Base-by-base conservation (phyloP, 345 rosid genomes). In the Populus simonii region DNA sequence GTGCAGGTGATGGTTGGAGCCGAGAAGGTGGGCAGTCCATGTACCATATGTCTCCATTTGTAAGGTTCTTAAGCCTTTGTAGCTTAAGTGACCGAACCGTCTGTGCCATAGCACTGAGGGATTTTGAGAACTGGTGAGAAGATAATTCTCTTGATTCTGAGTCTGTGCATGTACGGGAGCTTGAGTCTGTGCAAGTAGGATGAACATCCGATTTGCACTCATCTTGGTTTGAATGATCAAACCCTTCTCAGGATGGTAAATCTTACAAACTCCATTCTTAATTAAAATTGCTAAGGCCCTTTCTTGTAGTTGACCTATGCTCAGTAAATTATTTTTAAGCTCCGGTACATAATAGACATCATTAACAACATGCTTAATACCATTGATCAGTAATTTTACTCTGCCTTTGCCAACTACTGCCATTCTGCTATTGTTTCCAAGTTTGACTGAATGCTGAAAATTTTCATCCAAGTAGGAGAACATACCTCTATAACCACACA, bases 251-350 rank as follows among this genome's bases (percentile, higher is more conserved):
- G n/a, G 49, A 75, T 75, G 49, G 1, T 38, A 38, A 38, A 38
- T 7, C 9, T 38, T 38, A 1, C 1, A 67, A 41, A 67, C n/a
- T 12, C 66, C 79, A 39, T 36, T 3, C 57, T 27, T 76, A 22
- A 20, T 68, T 55, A 57, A 70, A 57, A 68, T 68, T 18, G 72
- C 16, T 23, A 68, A 22, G 10, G 33, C 80, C 41, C 25, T 77
- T 43, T 77, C 70, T 70, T 77, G 70, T 17, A 77, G 62, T 45
- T 70, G 38, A 22, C 74, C 69, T 70, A 77, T 70, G 62, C 80
- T 77, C 2, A 38, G 2, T 1, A 38, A 1, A 1, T 38, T 38
- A 0, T 38, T 38, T 38, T 38, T 38, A 38, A 68, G 18, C 27
- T 68, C 72, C 22, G 27, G 47, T 20, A 68, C 39, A 68, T 68